These are phyloP conservation scores for Teunomyces pallodes DNA, from an alignment of 805 yeast genomes.

Conservation along the genomic window DNA sequence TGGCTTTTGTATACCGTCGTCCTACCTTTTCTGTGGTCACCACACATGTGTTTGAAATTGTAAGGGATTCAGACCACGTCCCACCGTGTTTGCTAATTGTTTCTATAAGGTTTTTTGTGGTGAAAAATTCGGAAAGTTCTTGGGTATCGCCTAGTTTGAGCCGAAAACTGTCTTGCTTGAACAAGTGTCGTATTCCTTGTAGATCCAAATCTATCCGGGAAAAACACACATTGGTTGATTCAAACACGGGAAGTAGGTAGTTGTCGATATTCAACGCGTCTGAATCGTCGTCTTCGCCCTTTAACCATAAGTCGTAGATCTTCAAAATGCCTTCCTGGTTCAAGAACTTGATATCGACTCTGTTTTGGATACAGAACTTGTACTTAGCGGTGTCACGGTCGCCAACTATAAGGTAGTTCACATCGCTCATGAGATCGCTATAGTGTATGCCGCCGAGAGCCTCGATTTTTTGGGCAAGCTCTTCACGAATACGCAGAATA, in stretches of 20 bases:
- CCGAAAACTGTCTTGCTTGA: slow-evolving; percentile 23
- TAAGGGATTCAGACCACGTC: slow-evolving; percentile 47
- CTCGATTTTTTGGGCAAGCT: slow-evolving; percentile 44
- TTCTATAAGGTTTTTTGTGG: slow-evolving; percentile 29
- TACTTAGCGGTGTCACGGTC: slow-evolving; percentile 55
- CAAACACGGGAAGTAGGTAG: slow-evolving; percentile 42
- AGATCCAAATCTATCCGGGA: slow-evolving; percentile 32
- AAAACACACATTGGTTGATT: slow-evolving; percentile 44
- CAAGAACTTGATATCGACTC: slow-evolving; percentile 59
- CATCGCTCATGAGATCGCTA: slow-evolving; percentile 60
- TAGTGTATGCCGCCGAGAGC: slow-evolving; percentile 60
- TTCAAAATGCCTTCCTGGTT: slow-evolving; percentile 43
- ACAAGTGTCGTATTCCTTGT: slow-evolving; percentile 9
- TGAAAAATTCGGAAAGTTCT: slow-evolving; percentile 18
- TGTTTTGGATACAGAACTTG: slow-evolving; percentile 45
- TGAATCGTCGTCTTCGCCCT: slow-evolving; percentile 42
- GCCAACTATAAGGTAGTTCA: slow-evolving; percentile 59
- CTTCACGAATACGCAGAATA: slow-evolving; percentile 40
- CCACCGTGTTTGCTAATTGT: slow-evolving; percentile 49
- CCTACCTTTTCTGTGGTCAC: slow-evolving; percentile 54
- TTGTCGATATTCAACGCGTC: slow-evolving; percentile 15
- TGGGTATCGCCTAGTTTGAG: slow-evolving; percentile 12
- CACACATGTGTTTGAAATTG: slow-evolving; percentile 41
- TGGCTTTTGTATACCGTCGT: slow-evolving; percentile 49
- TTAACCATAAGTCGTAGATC: slow-evolving; percentile 51